Conservation (phyloP, 1,284 basidiomycete genomes). For the Trichosporon inkin region DNA sequence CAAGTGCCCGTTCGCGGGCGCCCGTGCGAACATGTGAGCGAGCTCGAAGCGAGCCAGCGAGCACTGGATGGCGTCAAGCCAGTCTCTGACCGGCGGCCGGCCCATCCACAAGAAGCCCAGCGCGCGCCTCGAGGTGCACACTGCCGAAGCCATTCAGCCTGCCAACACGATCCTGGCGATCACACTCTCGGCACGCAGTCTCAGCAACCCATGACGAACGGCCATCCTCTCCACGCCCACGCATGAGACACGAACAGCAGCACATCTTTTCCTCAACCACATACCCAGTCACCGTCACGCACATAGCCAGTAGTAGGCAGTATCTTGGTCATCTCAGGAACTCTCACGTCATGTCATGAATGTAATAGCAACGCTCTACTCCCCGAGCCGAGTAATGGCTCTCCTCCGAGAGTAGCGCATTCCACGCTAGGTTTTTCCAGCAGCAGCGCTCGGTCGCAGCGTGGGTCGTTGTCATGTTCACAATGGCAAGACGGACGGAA, state of each 20-base stretch:
- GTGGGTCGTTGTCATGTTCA: no score
- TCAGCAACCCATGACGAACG: not conserved
- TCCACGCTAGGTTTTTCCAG: no score
- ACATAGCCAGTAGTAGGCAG: not conserved
- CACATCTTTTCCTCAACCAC: not conserved
- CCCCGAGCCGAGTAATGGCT: no score
- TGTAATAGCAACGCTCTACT: conserved; percentile 2
- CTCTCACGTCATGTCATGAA: conserved; percentile 1
- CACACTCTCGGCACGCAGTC: not conserved
- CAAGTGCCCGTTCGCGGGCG: conserved; percentile 2
- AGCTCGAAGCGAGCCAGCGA: not conserved
- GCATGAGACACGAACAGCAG: not conserved
- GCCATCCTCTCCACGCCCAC: not conserved
- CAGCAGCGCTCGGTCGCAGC: no score
- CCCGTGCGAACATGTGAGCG: not conserved
- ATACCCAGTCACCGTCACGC: not conserved
- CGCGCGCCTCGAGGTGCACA: no score
- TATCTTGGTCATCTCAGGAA: conserved; percentile 6
- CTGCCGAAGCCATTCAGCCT: not conserved
- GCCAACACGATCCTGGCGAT: not conserved
- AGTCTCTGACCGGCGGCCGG: no score
- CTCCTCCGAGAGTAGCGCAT: no score
- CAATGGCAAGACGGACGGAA: no score
- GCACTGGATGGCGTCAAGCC: no score
- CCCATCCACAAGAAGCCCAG: no score